phyloP scores from a whole-genome alignment of 164 flowering plant species.

The Dillenia turbinata region DNA sequence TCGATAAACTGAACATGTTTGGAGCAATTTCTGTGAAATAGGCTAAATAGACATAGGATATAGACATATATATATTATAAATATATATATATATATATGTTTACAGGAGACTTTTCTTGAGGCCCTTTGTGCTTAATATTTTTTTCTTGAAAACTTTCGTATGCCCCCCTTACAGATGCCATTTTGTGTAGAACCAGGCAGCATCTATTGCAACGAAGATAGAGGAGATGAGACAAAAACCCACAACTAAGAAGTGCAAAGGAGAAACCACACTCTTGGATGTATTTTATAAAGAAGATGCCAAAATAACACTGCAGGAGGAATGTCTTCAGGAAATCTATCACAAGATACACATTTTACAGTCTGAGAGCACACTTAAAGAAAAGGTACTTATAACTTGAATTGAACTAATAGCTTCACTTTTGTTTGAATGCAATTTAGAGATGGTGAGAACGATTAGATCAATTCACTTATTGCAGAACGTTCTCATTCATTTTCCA shows the following conservation, averaged over 20 bases:
- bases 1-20: no score
- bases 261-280: constrained; percentile 18
- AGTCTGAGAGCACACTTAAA: constrained; percentile 36
- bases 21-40: no score
- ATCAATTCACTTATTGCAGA: no score
- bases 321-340: constrained; percentile 48
- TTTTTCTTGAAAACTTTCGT: neutral
- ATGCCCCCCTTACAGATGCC: constrained; percentile 2
- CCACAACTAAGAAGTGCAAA: constrained; percentile 16
- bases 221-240: constrained; percentile 30
- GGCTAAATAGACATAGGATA: no score
- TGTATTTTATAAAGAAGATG: constrained; percentile 18
- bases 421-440: no score
- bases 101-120: no score
- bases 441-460: no score
- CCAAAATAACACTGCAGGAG: constrained; percentile 30
- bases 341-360: constrained; percentile 39
- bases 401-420: no score
- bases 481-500: no score
- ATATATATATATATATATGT: no score
- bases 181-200: constrained; percentile 42
- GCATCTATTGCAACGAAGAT: constrained; percentile 36
- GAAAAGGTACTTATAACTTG: constrained; percentile 35
- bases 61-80: no score
- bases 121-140: no score